phyloP scores from a whole-genome alignment of 2,329 filamentous ascomycete genomes.

The Penicillium sp. region DNA sequence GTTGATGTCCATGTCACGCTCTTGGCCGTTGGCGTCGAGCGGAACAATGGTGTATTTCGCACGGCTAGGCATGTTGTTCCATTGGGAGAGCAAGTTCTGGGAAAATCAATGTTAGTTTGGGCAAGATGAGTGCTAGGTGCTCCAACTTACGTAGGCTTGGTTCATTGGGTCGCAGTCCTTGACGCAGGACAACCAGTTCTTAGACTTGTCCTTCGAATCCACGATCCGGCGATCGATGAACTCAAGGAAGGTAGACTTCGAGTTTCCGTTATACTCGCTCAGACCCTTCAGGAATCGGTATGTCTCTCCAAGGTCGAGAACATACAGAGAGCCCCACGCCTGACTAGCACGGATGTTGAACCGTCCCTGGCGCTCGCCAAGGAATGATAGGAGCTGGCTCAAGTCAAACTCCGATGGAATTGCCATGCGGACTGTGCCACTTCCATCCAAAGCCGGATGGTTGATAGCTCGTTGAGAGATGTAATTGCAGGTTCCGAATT shows the following conservation, averaged over 20 bases:
- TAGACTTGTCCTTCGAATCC: conserved; percentile 47
- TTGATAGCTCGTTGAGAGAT: conserved; percentile 48
- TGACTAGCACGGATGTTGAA: conserved; percentile 48
- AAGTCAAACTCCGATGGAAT: conserved; percentile 44
- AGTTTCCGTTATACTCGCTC: conserved; percentile 40
- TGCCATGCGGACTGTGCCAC: conserved; percentile 39
- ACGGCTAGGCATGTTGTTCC: conserved; percentile 50
- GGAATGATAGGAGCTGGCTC: conserved; percentile 37
- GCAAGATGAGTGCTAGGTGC: background rate
- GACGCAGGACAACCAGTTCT: conserved; percentile 45
- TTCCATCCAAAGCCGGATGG: conserved; percentile 39
- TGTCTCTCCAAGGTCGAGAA: conserved; percentile 43
- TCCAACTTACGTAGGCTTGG: conserved; percentile 40
- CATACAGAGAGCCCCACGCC: conserved; percentile 43
- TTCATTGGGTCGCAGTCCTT: conserved; percentile 42
- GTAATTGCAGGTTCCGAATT: conserved; percentile 48
- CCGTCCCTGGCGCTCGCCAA: conserved; percentile 39
- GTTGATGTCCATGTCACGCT: conserved; percentile 43
- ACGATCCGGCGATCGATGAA: conserved; percentile 47
- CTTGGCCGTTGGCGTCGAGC: conserved; percentile 27
- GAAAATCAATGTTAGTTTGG: too few species aligned
- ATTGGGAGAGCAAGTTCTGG: conserved; percentile 43
- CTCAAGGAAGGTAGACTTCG: conserved; percentile 41
- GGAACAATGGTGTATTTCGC: conserved; percentile 45
- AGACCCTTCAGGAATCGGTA: conserved; percentile 42